Conservation (phyloP, 2,329 filamentous ascomycete species). For the Penicillium sp. region DNA sequence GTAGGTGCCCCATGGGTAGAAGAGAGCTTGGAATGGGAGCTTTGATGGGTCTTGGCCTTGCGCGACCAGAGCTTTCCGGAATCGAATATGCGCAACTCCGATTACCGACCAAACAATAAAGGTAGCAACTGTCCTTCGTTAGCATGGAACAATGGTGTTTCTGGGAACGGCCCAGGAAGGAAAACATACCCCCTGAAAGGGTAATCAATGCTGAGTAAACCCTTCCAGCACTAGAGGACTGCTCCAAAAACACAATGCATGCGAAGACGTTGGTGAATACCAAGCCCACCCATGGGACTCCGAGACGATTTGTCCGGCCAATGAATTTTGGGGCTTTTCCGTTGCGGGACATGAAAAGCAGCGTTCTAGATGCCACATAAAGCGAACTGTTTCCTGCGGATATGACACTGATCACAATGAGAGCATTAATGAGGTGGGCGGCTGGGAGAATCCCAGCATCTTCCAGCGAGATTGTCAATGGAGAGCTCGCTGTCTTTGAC, state of each 20-base stretch:
- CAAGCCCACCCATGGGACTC: conserved; percentile 61
- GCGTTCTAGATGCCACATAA: conserved; percentile 72
- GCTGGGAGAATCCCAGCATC: conserved; percentile 72
- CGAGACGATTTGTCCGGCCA: conserved; percentile 65
- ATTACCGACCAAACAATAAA: conserved; percentile 46
- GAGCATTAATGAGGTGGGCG: conserved; percentile 74
- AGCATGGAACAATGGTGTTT: background rate
- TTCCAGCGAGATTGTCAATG: conserved; percentile 72
- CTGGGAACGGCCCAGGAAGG: background rate
- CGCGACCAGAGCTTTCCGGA: conserved; percentile 39
- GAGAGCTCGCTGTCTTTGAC: conserved; percentile 66
- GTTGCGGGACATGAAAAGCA: conserved; percentile 74
- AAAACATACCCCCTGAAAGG: conserved; percentile 33
- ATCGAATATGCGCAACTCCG: conserved; percentile 44
- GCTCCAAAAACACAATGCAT: conserved; percentile 36
- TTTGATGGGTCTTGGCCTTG: conserved; percentile 41
- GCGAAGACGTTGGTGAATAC: conserved; percentile 70
- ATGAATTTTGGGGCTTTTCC: conserved; percentile 70
- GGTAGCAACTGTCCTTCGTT: conserved; percentile 31
- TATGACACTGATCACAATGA: conserved; percentile 72
- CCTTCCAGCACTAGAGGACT: conserved; percentile 32
- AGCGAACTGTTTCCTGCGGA: conserved; percentile 73
- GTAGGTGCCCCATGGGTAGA: conserved; percentile 55
- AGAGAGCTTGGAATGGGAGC: conserved; percentile 51
- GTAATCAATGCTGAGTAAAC: conserved; percentile 36